Evolutionary conservation across 495 filamentous ascomycete species (phyloP).

Genomic region (Penicillium egyptiacum): DNA sequence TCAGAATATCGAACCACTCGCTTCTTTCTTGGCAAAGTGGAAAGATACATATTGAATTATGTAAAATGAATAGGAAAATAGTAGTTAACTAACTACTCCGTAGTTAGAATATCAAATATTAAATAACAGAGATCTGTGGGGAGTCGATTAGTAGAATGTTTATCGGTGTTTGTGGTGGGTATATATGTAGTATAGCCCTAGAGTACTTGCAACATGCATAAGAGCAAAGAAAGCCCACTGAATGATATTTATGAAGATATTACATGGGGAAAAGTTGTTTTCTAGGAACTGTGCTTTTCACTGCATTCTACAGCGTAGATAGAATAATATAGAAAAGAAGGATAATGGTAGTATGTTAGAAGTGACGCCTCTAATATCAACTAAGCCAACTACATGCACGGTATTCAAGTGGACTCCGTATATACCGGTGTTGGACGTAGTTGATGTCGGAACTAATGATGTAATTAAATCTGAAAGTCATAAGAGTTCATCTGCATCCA

Average conservation of each 20-base stretch:
- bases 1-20: too few relatives aligned
- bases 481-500: too few relatives aligned
- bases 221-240: neutral
- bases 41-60: too few relatives aligned
- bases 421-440: neutral
- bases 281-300: neutral
- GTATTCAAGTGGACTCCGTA: too few relatives aligned
- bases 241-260: neutral
- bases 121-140: too few relatives aligned
- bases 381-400: neutral
- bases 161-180: too few relatives aligned
- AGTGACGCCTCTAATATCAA: neutral
- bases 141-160: too few relatives aligned
- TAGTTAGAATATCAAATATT: too few relatives aligned
- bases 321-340: too few relatives aligned
- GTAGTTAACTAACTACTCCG: too few relatives aligned
- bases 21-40: too few relatives aligned
- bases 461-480: neutral
- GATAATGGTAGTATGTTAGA: neutral
- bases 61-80: too few relatives aligned
- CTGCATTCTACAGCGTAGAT: neutral
- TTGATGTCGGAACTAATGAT: neutral
- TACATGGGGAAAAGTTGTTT: neutral
- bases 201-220: neutral
- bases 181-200: neutral